Evolutionary conservation across 768 basidiomycete species (phyloP).

Genomic region (Amanita brunnescens): DNA sequence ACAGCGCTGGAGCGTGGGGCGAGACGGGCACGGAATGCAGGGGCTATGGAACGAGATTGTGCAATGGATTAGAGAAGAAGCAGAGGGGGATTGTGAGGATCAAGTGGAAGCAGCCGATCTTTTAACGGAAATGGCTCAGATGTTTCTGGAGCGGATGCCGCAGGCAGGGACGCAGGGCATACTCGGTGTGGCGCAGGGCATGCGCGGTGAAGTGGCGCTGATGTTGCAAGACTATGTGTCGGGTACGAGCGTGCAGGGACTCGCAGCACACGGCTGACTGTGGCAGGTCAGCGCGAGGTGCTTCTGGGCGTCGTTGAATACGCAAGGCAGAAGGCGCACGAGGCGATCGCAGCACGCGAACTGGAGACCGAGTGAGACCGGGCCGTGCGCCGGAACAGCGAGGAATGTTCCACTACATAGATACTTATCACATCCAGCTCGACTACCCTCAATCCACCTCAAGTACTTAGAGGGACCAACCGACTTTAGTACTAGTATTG

Average conservation of each 20-base stretch:
- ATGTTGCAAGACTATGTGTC: conserved; percentile 68
- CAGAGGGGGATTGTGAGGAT: conserved; percentile 40
- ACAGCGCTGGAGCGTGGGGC: conserved; percentile 55
- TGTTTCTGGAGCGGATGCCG: conserved; percentile 43
- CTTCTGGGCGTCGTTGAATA: conserved; percentile 44
- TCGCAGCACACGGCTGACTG: background rate
- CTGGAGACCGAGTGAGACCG: conserved; percentile 47
- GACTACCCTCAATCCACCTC: conserved; percentile 25
- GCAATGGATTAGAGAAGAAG: conserved; percentile 17
- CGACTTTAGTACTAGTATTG: no score
- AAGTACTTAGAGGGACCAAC: no score
- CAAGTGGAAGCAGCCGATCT: conserved; percentile 60
- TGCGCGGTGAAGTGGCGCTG: conserved; percentile 46
- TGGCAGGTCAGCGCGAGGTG: conserved; percentile 52
- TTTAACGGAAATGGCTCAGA: conserved; percentile 59
- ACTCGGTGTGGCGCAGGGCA: no score
- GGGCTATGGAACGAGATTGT: conserved; percentile 53
- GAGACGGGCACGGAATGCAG: conserved; percentile 43
- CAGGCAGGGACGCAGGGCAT: conserved; percentile 11
- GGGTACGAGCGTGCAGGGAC: conserved; percentile 29
- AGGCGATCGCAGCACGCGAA: conserved; percentile 38
- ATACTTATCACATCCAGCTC: conserved; percentile 18
- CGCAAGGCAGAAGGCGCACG: conserved; percentile 38
- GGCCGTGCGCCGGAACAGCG: no score
- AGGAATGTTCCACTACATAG: background rate